Percentiles rank a stretch among this genome's conserved stretches.
phyloP scores from a whole-genome alignment of 768 basidiomycete genomes.

The Hysterangium stoloniferum region DNA sequence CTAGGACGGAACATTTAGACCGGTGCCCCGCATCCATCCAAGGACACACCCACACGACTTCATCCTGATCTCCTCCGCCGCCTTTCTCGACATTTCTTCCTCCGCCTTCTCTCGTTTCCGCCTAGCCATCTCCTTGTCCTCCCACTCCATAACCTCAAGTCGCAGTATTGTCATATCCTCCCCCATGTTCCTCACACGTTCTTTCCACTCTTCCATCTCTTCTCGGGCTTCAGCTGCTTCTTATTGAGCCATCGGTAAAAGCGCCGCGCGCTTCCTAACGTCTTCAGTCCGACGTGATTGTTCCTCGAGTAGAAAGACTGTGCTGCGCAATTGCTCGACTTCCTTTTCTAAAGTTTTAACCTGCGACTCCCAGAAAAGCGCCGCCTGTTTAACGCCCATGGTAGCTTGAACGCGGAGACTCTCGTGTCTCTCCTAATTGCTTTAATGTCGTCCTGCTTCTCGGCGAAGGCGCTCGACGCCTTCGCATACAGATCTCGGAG shows the following conservation, averaged over 20 bases:
- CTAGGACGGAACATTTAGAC: slow-evolving; percentile 8
- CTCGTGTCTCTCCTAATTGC: slow-evolving; percentile 38
- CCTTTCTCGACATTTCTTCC: slow-evolving; percentile 20
- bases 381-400: slow-evolving; percentile 48
- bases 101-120: slow-evolving; percentile 19
- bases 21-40: slow-evolving; percentile 31
- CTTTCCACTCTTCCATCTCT: slow-evolving; percentile 22
- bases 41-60: slow-evolving; percentile 35
- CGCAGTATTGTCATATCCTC: slow-evolving; percentile 14
- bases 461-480: slow-evolving; percentile 31
- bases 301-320: slow-evolving; percentile 43
- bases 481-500: slow-evolving; percentile 47
- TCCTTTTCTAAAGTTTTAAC: slow-evolving; percentile 42
- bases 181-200: slow-evolving; percentile 16
- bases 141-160: slow-evolving; percentile 12
- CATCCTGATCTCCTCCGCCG: slow-evolving; percentile 25
- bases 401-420: slow-evolving; percentile 44
- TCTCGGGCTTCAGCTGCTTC: slow-evolving; percentile 39
- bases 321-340: slow-evolving; percentile 36
- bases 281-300: slow-evolving; percentile 56
- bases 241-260: slow-evolving; percentile 21
- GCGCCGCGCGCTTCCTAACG: slow-evolving; percentile 47
- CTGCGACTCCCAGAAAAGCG: slow-evolving; percentile 39
- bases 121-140: slow-evolving; percentile 15
- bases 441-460: slow-evolving; percentile 26